Percentiles rank a stretch among this genome's conserved stretches.
These are phyloP conservation scores for Psilocybe mexicana DNA, from an alignment of 1,284 basidiomycete genomes.

Conservation along the genomic window DNA sequence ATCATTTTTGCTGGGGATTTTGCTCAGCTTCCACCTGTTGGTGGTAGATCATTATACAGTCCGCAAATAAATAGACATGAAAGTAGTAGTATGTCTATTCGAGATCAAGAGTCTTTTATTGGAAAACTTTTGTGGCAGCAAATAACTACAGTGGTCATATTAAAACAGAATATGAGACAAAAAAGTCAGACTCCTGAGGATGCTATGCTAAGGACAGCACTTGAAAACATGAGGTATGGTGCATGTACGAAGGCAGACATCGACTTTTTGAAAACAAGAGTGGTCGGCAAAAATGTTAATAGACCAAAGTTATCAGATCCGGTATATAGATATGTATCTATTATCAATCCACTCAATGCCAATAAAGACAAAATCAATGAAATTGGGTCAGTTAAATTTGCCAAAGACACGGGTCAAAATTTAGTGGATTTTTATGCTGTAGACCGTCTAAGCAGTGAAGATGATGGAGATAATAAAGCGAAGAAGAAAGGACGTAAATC, in stretches of 20 bases:
- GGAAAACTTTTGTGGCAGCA: conserved; percentile 36
- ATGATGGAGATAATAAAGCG: conserved; percentile 7
- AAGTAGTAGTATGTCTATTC: neutral
- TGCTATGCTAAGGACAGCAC: conserved; percentile 20
- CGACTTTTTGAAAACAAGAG: conserved; percentile 23
- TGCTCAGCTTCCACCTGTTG: conserved; percentile 29
- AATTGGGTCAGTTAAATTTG: conserved; percentile 28
- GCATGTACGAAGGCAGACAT: conserved; percentile 35
- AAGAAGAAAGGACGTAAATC: neutral
- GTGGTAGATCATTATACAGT: conserved; percentile 2
- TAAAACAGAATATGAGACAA: conserved; percentile 40
- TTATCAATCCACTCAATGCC: conserved; percentile 35
- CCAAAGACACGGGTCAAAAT: conserved; percentile 26
- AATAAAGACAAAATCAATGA: conserved; percentile 35
- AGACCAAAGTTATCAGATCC: conserved; percentile 15
- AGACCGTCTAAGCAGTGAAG: conserved; percentile 15
- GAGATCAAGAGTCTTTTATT: conserved; percentile 28
- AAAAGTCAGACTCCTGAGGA: conserved; percentile 25
- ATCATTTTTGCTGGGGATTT: conserved; percentile 34
- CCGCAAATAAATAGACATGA: conserved; percentile 13
- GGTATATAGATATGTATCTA: conserved; percentile 33
- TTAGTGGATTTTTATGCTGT: conserved; percentile 26
- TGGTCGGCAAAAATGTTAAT: conserved; percentile 15
- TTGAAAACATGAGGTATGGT: conserved; percentile 35
- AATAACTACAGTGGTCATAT: conserved; percentile 33